Evolutionary conservation across 2,329 filamentous ascomycete species (phyloP).

Genomic region (Calonectria multiphialidica): DNA sequence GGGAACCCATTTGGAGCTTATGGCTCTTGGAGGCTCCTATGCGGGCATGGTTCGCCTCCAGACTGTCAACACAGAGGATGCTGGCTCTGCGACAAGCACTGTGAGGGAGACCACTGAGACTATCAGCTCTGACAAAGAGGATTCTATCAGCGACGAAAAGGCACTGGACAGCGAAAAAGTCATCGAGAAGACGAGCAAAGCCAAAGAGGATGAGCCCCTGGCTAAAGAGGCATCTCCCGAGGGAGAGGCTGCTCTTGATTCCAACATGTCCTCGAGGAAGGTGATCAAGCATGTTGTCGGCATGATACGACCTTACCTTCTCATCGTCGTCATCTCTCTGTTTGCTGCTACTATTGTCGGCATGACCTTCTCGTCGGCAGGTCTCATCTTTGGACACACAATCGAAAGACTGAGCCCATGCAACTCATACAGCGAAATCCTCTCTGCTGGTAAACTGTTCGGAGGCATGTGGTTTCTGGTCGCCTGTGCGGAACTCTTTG

Average conservation of each 20-base stretch:
- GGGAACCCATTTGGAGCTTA: conserved; percentile 72
- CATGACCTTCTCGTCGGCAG: conserved; percentile 64
- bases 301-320: conserved; percentile 54
- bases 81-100: conserved; percentile 47
- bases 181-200: conserved; percentile 49
- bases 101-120: conserved; percentile 55
- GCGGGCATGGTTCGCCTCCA: conserved; percentile 63
- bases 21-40: conserved; percentile 64
- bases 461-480: conserved; percentile 68
- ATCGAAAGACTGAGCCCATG: conserved; percentile 61
- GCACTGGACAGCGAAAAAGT: conserved; percentile 49
- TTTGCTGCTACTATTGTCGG: conserved; percentile 66
- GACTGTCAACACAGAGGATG: conserved; percentile 49
- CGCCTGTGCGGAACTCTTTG: conserved; percentile 59
- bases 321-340: conserved; percentile 55
- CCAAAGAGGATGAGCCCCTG: conserved; percentile 47
- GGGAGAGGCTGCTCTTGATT: conserved; percentile 53
- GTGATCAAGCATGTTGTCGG: conserved; percentile 52
- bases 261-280: conserved; percentile 53
- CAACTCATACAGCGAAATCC: conserved; percentile 53
- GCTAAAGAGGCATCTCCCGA: conserved; percentile 48
- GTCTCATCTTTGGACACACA: conserved; percentile 61
- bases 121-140: conserved; percentile 47
- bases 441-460: conserved; percentile 59
- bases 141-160: conserved; percentile 54